Base-by-base conservation (phyloP, 257 asterid genomes). In the Cinchona pubescens region DNA sequence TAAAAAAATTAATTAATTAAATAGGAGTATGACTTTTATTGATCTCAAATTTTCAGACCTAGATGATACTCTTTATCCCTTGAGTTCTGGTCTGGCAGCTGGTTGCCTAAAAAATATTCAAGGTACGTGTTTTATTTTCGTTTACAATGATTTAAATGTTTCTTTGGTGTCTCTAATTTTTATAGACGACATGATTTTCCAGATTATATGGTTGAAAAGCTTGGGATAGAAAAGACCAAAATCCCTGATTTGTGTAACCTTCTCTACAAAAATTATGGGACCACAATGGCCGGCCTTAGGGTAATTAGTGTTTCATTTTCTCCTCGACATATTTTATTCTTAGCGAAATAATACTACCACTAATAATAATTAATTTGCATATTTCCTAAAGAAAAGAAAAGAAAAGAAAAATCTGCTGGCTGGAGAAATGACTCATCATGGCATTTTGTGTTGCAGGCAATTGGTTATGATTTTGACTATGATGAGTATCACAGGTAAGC, bases 211-310 rank as follows among this genome's bases (percentile, higher is more conserved):
- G 81, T 91, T 37, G 96, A 95, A 80, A 95, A 87, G 72, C 88
- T 92, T 81, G 91, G 92, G 37, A 79, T 95, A 30, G 94, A 92
- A 10, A 85, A 82, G 85, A 82, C 88, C 89, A 90, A 86, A 83
- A 87, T 91, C 62, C 75, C 76, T 15, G 91, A 83, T 55, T 80
- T 95, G 81, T 82, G 98, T 63, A 79, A 91, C 85, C 83, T 91
- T 35, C 83, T 91, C 68, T 95, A 92, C 77, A 92, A 88, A 82
- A 88, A 92, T 76, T 95, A 95, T 74, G 99, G 98, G 72, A 95
- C 98, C 35, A 92, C 99, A 73, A 92, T 95, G 99, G 98, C 99
- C 0, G 99, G 99, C 73, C 99, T 95, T 66, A 81, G 98, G 88
- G 99, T 94, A 81, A n/a, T n/a, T n/a, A 79, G 86, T 29, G n/a